These are phyloP conservation scores for Acanthamoeba healyi DNA, from an alignment of 208 protist species.

Conservation along the genomic window DNA sequence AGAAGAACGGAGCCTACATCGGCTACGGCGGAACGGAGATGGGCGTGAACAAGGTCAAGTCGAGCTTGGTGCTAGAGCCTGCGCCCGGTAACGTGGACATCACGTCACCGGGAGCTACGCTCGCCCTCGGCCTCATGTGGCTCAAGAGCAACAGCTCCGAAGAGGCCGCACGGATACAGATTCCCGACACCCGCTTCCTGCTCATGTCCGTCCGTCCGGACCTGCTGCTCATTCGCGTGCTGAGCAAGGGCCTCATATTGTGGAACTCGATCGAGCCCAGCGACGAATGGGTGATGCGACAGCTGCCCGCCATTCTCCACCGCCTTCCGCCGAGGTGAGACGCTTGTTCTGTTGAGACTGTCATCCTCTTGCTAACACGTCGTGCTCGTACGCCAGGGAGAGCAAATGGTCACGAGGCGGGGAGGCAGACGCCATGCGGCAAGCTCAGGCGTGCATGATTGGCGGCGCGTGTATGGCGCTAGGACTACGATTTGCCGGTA, in stretches of 20 bases:
- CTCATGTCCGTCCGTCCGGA: constrained; percentile 90
- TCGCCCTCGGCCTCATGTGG: constrained; percentile 89
- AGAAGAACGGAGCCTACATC: neutral
- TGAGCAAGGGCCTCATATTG: constrained; percentile 83
- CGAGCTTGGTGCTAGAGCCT: constrained; percentile 82
- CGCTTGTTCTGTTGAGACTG: neutral
- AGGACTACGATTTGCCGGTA: constrained; percentile 88
- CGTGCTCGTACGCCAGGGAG: constrained; percentile 40
- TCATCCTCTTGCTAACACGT: neutral
- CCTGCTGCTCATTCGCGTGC: constrained; percentile 86
- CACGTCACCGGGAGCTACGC: constrained; percentile 88
- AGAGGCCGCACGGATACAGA: constrained; percentile 83
- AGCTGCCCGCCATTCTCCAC: constrained; percentile 79
- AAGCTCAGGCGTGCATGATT: constrained; percentile 81
- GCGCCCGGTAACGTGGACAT: constrained; percentile 88
- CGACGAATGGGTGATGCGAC: constrained; percentile 79
- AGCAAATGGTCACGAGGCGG: neutral
- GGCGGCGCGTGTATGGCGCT: constrained; percentile 84
- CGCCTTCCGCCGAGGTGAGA: neutral
- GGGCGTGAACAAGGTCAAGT: constrained; percentile 47
- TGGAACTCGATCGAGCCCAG: constrained; percentile 84
- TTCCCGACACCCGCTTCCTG: constrained; percentile 87
- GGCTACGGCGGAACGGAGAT: neutral
- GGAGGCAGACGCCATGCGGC: constrained; percentile 65
- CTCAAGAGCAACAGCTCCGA: constrained; percentile 87